Evolutionary conservation across 2,329 filamentous ascomycete genomes (phyloP), one percentile per base, ranked within the genome.

Genomic region (Aspergillus sp.): DNA sequence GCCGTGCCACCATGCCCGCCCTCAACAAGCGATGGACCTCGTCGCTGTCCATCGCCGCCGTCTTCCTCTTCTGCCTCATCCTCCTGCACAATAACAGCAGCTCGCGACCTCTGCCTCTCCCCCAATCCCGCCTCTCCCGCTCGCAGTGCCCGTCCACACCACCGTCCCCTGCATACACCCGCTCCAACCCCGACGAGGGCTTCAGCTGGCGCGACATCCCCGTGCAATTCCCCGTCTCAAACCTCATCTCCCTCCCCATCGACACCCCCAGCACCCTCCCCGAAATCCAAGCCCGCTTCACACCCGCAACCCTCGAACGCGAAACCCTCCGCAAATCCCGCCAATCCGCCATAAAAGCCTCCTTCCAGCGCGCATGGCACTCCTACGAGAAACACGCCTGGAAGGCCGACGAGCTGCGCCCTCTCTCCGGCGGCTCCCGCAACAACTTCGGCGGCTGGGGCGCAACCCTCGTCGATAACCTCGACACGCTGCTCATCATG

Each of bases 361-460:
- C 91, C 57, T 89, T 93, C 72, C 76, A 83, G 66, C 87, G 87
- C 63, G 86, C 90, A 1, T 96, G 93, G 93, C 75, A 78, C 5
- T 90, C 89, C 39, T 97, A 96, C 76, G 88, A 83, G 67, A 80
- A 85, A 58, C 82, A 87, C 66, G 93, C 91, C 14, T 93, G 89
- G 85, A 83, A 87, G 64, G 89, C 93, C 64, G 93, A 97, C 70
- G 93, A 96, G 77, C 77, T 96, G 14, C 81, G 76, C 37, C 93
- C 93, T 1, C 79, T 92, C 6, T 83, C 84, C 47, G 86, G 86
- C 44, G 77, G 76, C n/a, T 84, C 79, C 62, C 83, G 84, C n/a
- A 89, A 96, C 68, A 89, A 90, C 0, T 96, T 96, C 72, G 92
- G 90, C 67, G 90, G 89, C 52, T 96, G 91, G 91, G 89, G 89